Conservation (phyloP, 805 yeast species). For the Zygotorulaspora chibaensis region DNA sequence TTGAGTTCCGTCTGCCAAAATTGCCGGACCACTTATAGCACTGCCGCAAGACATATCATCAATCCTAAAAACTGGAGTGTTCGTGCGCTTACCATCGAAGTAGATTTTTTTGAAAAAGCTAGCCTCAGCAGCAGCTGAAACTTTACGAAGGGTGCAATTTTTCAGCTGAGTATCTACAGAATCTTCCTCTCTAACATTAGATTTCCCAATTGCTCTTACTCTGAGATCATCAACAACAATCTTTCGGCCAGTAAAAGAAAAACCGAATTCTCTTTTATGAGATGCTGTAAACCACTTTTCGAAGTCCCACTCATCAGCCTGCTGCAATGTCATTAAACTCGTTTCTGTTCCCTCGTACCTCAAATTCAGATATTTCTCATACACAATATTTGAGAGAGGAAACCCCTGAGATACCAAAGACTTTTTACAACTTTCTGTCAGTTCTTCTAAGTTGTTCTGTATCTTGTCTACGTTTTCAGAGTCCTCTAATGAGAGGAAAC, state of each 20-base stretch:
- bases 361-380: conserved; percentile 69
- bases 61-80: conserved; percentile 53
- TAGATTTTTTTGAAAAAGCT: conserved; percentile 45
- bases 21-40: conserved; percentile 62
- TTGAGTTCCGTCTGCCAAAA: conserved; percentile 76
- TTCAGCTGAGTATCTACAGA: conserved; percentile 52
- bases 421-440: conserved; percentile 42
- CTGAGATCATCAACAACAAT: conserved; percentile 69
- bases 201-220: conserved; percentile 68
- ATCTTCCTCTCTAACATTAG: conserved; percentile 39
- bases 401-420: conserved; percentile 54
- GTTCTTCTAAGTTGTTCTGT: conserved; percentile 41
- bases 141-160: conserved; percentile 29
- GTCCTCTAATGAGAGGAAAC: conserved; percentile 42
- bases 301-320: conserved; percentile 28
- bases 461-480: conserved; percentile 34
- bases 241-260: conserved; percentile 51
- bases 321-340: conserved; percentile 59
- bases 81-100: conserved; percentile 48
- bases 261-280: conserved; percentile 73
- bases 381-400: conserved; percentile 39
- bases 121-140: conserved; percentile 26
- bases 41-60: conserved; percentile 53
- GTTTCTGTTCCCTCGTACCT: conserved; percentile 90
- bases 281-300: conserved; percentile 44